Base-by-base conservation (phyloP, 2,329 filamentous ascomycete species). In the Cryphonectria naterciae region DNA sequence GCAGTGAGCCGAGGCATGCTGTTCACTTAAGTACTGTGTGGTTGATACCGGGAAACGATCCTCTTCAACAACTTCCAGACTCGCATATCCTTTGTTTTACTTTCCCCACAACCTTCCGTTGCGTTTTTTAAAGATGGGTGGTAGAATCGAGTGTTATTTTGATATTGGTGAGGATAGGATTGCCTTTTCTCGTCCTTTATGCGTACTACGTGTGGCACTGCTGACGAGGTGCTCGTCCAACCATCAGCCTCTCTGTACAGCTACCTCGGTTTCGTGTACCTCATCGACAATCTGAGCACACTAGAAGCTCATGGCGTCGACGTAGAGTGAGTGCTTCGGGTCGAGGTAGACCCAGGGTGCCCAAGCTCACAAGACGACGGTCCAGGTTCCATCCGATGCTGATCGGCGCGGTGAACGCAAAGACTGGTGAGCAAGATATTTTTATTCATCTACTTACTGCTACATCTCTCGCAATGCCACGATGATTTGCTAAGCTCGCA, bases 381-480 rank as follows among this genome's bases (percentile, higher is more conserved):
- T 41, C 39, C 73, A 93, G 91, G 66, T 87, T 92, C 75, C 85
- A 92, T 74, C 93, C 93, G 19, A 85, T 94, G 67, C 91, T 95
- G 77, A 84, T 95, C 19, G 90, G 89, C 37, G 91, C 86, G 62
- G 88, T 93, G 77, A 92, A 90, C 77, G 82, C 84, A 49, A 85
- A 83, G 28, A 86, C 86, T 61, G 88, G 88, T 89, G 80, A 39
- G 60, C 37, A 70, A 35, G 54, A 58, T 19, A 32, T 19, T 56
- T 15, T 11, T n/a, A 79, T 62, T 17, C 11, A 43, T 54, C 11
- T 25, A 79, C 43, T 15, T 35, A 73, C 58, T 32, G 41, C 15
- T 15, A 2, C 13, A 22, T 5, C 15, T 15, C 28, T 35, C 35
- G 56, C 19, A 17, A n/a, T 37, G 15, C 7, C 17, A 35, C 67